Conservation (phyloP, 2,329 filamentous ascomycete genomes). For the Coniochaeta ligniaria region DNA sequence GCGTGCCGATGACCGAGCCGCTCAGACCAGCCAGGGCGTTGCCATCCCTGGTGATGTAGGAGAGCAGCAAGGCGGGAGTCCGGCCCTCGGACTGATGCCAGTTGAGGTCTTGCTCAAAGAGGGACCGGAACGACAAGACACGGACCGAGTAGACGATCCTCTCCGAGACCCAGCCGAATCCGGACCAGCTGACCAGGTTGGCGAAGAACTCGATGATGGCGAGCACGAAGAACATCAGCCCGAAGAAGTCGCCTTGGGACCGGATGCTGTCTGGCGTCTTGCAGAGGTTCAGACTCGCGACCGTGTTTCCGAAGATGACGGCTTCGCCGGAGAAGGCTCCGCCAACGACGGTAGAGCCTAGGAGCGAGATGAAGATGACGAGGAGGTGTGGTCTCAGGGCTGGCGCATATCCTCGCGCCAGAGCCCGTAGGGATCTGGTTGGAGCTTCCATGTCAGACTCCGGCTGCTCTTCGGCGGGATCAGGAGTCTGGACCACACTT, state of each 20-base stretch:
- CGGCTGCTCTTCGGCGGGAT: neutral
- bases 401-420: constrained; percentile 11
- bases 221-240: constrained; percentile 53
- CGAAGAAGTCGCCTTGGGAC: constrained; percentile 43
- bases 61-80: constrained; percentile 55
- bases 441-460: constrained; percentile 7
- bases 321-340: constrained; percentile 50
- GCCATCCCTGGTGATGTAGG: constrained; percentile 63
- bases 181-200: constrained; percentile 47
- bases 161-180: constrained; percentile 50
- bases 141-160: constrained; percentile 49
- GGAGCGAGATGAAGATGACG: constrained; percentile 36
- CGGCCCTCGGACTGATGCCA: constrained; percentile 62
- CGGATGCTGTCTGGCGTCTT: constrained; percentile 37
- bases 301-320: constrained; percentile 55
- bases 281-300: constrained; percentile 48
- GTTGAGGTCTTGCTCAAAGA: constrained; percentile 50
- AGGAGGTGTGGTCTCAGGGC: constrained; percentile 26
- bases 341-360: constrained; percentile 45
- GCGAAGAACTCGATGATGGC: constrained; percentile 53
- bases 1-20: constrained; percentile 62
- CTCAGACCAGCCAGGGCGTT: constrained; percentile 61
- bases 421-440: constrained; percentile 12
- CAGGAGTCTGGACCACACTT: neutral
- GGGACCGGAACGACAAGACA: constrained; percentile 46